These are phyloP conservation scores for Marasmius oreades DNA, from an alignment of 1,284 basidiomycete genomes.

Conservation along the genomic window DNA sequence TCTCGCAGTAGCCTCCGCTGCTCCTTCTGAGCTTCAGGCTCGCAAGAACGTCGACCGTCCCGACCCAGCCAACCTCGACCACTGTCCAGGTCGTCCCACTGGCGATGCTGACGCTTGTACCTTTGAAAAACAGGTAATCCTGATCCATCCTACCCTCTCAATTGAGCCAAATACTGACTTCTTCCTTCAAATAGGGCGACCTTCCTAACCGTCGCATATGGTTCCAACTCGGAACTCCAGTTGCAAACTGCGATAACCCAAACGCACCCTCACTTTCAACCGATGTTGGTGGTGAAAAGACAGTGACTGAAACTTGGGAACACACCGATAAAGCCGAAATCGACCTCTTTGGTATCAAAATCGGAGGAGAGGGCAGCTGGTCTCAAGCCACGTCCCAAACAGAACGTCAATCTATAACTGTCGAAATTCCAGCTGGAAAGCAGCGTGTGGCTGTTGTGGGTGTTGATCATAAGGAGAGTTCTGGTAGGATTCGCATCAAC, in stretches of 20 bases:
- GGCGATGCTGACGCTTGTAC: too few species aligned
- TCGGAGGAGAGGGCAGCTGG: conserved; percentile 3
- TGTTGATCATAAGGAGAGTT: not conserved
- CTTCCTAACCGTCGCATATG: not conserved
- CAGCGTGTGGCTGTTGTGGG: not conserved
- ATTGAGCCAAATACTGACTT: not conserved
- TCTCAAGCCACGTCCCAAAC: not conserved
- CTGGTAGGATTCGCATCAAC: too few species aligned
- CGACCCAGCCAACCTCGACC: too few species aligned
- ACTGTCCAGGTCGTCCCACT: too few species aligned
- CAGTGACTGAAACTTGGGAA: not conserved
- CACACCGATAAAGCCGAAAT: conserved; percentile 4
- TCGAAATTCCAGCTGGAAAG: not conserved
- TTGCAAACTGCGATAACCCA: too few species aligned
- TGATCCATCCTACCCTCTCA: too few species aligned
- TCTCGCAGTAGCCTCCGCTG: too few species aligned
- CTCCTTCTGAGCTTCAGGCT: too few species aligned
- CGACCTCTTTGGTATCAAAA: conserved; percentile 4
- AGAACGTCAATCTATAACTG: not conserved
- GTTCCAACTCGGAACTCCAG: too few species aligned
- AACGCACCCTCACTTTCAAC: not conserved
- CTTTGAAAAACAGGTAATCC: not conserved
- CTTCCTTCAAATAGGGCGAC: not conserved
- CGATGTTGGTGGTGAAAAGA: not conserved
- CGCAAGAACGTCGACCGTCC: too few species aligned